phyloP scores from a whole-genome alignment of 1,284 basidiomycete species.

The Ustilago curta region DNA sequence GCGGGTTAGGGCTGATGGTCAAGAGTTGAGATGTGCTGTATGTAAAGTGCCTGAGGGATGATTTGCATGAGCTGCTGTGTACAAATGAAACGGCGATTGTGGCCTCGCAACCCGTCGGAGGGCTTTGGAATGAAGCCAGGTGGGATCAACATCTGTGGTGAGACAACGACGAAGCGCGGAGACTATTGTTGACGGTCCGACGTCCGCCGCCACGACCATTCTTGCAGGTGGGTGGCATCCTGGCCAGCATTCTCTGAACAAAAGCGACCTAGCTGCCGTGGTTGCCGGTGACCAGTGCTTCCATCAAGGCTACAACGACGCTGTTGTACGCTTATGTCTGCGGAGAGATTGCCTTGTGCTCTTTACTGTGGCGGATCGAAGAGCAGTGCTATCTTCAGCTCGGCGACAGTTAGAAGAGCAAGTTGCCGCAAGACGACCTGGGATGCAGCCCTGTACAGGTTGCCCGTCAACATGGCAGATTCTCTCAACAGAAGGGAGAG shows the following conservation, averaged over 20 bases:
- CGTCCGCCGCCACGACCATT: neutral
- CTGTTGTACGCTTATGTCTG: too few relatives aligned
- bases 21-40: neutral
- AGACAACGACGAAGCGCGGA: neutral
- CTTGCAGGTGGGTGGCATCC: neutral
- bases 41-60: neutral
- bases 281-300: neutral
- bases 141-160: neutral
- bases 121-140: neutral
- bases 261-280: neutral
- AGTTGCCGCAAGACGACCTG: too few relatives aligned
- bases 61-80: conserved; percentile 1
- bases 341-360: too few relatives aligned
- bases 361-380: too few relatives aligned
- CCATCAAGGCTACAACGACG: neutral
- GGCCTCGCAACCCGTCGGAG: conserved; percentile 4
- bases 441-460: too few relatives aligned
- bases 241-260: neutral
- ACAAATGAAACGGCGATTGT: conserved; percentile 1
- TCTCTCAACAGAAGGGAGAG: too few relatives aligned
- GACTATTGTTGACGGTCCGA: neutral
- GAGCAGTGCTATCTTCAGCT: too few relatives aligned
- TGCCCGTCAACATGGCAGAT: too few relatives aligned
- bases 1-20: neutral
- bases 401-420: too few relatives aligned